Evolutionary conservation across 2,329 filamentous ascomycete genomes (phyloP).

Genomic region (Pyrenochaeta sp.): DNA sequence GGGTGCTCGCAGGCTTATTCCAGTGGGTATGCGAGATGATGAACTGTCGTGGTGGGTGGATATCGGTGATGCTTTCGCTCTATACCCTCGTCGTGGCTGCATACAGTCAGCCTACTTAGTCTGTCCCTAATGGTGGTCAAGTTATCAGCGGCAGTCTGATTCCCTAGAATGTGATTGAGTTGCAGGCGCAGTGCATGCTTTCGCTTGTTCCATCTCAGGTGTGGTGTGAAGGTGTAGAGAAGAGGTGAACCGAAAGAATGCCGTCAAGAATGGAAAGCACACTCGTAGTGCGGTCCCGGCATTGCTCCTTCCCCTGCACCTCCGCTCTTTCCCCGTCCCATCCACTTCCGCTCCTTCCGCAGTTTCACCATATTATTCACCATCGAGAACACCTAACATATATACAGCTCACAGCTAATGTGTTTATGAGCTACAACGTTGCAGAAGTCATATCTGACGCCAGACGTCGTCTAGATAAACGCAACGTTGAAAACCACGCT

Average conservation of each 20-base stretch:
- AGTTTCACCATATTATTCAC: neutral
- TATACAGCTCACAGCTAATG: no score
- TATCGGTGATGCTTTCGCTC: slow-evolving; percentile 3
- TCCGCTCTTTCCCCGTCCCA: neutral
- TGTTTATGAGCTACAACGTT: no score
- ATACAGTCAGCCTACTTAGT: slow-evolving; percentile 6
- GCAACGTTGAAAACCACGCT: slow-evolving; percentile 3
- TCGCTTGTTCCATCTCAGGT: neutral
- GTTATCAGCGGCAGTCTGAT: no score
- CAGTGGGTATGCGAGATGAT: neutral
- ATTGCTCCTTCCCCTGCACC: neutral
- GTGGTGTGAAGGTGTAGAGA: neutral
- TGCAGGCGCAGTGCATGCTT: no score
- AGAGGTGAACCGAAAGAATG: neutral
- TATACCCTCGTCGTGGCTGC: slow-evolving; percentile 15
- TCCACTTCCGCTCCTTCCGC: neutral
- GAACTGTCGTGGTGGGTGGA: neutral
- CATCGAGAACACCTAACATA: neutral
- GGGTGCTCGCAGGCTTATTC: neutral
- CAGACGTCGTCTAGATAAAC: slow-evolving; percentile 5
- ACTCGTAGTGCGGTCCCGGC: neutral
- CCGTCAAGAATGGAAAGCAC: neutral
- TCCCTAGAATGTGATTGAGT: no score
- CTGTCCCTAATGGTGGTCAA: slow-evolving; percentile 10
- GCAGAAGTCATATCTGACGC: no score